A percentile compares a stretch with the other conserved stretches of the same genome.
These are phyloP conservation scores for Saccharum spontaneum DNA, from an alignment of 176 grass and related monocot genomes.

Conservation along the genomic window DNA sequence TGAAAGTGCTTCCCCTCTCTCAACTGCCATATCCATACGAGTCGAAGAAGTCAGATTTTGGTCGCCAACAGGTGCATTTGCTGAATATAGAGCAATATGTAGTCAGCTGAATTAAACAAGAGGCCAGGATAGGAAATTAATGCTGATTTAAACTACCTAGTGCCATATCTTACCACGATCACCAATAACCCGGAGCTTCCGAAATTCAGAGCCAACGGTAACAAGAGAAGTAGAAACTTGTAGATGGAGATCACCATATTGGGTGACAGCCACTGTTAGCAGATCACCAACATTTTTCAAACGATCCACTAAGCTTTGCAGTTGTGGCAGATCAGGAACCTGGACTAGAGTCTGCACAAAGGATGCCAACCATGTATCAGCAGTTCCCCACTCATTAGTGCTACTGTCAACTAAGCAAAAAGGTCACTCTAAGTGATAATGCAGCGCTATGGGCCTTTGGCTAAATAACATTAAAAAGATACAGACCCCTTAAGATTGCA, in stretches of 20 bases:
- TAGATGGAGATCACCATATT: slow-evolving; percentile 87
- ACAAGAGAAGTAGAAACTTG: slow-evolving; percentile 85
- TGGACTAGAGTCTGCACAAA: slow-evolving; percentile 85
- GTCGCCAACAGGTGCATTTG: slow-evolving; percentile 56
- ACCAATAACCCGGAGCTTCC: slow-evolving; percentile 77
- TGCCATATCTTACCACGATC: slow-evolving; percentile 46
- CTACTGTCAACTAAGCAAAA: slow-evolving; percentile 13
- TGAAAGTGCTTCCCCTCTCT: slow-evolving; percentile 76
- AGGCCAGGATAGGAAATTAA: neutral
- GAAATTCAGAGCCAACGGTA: slow-evolving; percentile 85
- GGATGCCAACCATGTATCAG: slow-evolving; percentile 16
- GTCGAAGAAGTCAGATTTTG: slow-evolving; percentile 65
- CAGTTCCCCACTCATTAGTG: neutral
- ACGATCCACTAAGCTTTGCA: slow-evolving; percentile 88
- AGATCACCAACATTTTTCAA: slow-evolving; percentile 84
- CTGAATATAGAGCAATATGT: slow-evolving; percentile 40
- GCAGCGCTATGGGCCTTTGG: neutral
- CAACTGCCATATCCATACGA: slow-evolving; percentile 82
- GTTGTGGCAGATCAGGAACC: slow-evolving; percentile 77
- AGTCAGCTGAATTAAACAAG: neutral
- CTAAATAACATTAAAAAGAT: slow-evolving; percentile 9
- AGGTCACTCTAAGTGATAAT: neutral
- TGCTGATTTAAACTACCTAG: neutral
- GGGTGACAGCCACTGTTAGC: slow-evolving; percentile 71
- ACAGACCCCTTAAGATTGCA: slow-evolving; percentile 6